Base-by-base conservation (phyloP, 495 filamentous ascomycete genomes). In the Lasiosphaeria miniovina region DNA sequence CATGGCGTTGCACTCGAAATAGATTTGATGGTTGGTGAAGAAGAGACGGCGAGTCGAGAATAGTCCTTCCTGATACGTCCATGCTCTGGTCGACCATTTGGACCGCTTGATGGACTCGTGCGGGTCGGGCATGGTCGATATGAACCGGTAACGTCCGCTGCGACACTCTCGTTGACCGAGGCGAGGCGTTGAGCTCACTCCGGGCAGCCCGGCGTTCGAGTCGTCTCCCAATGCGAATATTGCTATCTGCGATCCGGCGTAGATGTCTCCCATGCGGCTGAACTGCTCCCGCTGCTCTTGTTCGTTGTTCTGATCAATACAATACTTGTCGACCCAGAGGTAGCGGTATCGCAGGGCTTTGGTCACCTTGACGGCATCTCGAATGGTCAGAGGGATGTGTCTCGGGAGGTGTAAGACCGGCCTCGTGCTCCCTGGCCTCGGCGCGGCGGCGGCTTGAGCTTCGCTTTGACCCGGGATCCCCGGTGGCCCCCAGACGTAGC, bases 31-130 rank as follows among this genome's bases (percentile, higher is more conserved):
- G 5, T 72, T 62, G 0, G 62, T 69, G 48, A 80, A 68, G 49
- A 67, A 70, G 11, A 79, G 56, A 0, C 71, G 59, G 0, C 74
- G 67, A 24, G 56, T 53, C 6, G 70, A 72, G 11, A 77, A 59
- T 5, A 75, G 14, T 0, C 55, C 68, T 61, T 79, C 75, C 59
- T 78, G 76, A 55, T 64, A 76, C 3, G 76, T 78, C 76, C 76
- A 79, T 7, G 64, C 76, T 54, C 76, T 59, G 6, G 64, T 72
- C 4, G 36, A 17, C 75, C 74, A 77, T 36, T 61, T 63, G 0
- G 65, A 66, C 0, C 55, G 36, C 14, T 6, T 3, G 54, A 76
- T 63, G 1, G 33, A 31, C 24, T 8, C 4, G 32, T 41, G 43
- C 33, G 53, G 65, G n/a, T 55, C 43, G 9, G 48, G 46, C 9